Base-by-base conservation (phyloP, 2,329 filamentous ascomycete species). In the Plenodomus tracheiphilus region DNA sequence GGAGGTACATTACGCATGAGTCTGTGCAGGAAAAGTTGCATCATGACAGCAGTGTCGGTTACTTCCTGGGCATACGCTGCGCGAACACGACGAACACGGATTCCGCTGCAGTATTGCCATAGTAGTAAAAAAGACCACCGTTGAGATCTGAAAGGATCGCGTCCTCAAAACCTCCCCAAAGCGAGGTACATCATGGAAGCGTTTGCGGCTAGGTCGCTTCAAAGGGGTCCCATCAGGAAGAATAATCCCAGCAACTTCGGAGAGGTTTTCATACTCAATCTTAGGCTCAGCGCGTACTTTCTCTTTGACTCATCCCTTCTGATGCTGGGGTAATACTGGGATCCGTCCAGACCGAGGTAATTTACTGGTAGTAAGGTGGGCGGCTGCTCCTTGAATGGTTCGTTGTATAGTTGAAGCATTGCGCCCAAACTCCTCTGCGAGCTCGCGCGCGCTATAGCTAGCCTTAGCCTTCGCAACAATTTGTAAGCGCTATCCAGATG, bases 221-320 rank as follows among this genome's bases (percentile, higher is more conserved):
- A 11, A 20, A 36, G 38, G 36, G 32, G 49, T 47, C 20, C 44
- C 17, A 39, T 51, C 35, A 19, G 22, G 20, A 13, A 30, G 9
- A 10, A 40, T 19, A n/a, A 43, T 15, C 15, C 13, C 11, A 3
- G 17, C 38, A 5, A 22, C 43, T 39, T 46, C n/a, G 6, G 30
- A 17, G 6, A 54, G 52, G 2, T 46, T 37, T 39, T 19, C 3
- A 22, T 54, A 54, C 28, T 43, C 19, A 35, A 54, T 51, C 32
- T 51, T 54, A 10, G 42, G 46, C 10, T 18, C 19, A 19, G 40
- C 41, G 30, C 41, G 22, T 18, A 32, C 45, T 10, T 36, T 37
- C 1, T 28, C 18, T 43, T 43, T 46, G 4, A 51, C 35, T 2
- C 45, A 15, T 17, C 39, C 39, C 18, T 39, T 21, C 36, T 45